Conservation (phyloP, 495 filamentous ascomycete genomes). For the Xylaria longipes region DNA sequence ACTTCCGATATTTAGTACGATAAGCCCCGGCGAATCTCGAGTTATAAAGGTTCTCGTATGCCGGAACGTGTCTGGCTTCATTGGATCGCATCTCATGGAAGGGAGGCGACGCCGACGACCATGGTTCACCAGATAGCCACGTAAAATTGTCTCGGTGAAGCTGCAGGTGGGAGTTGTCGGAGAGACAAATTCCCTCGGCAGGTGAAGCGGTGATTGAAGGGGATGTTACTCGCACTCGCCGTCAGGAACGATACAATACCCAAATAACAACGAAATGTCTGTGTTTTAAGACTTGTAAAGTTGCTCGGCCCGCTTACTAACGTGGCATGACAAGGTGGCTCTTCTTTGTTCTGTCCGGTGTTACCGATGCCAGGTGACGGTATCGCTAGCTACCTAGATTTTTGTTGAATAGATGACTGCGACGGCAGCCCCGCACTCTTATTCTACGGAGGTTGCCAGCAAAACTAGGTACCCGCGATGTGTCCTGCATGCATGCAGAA, state of each 20-base stretch:
- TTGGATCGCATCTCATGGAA: neutral
- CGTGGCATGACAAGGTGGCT: neutral
- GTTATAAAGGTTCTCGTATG: neutral
- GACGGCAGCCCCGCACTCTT: neutral
- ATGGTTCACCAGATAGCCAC: neutral
- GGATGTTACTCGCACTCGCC: neutral
- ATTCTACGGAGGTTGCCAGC: neutral
- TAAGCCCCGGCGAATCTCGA: neutral
- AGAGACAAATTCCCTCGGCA: no score
- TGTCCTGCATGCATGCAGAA: neutral
- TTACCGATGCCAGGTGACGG: no score
- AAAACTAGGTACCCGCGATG: neutral
- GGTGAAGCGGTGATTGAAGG: neutral
- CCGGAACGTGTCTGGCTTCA: neutral
- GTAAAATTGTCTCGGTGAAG: no score
- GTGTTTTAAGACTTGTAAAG: neutral
- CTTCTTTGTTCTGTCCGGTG: neutral
- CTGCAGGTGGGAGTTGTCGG: no score
- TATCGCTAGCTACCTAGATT: neutral
- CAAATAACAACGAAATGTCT: neutral
- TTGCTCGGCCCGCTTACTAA: neutral
- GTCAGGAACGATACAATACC: neutral
- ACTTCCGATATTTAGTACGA: neutral
- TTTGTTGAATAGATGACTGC: neutral
- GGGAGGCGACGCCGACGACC: neutral